These are phyloP conservation scores for Botrytis aclada DNA, from an alignment of 2,329 filamentous ascomycete genomes.

Conservation along the genomic window DNA sequence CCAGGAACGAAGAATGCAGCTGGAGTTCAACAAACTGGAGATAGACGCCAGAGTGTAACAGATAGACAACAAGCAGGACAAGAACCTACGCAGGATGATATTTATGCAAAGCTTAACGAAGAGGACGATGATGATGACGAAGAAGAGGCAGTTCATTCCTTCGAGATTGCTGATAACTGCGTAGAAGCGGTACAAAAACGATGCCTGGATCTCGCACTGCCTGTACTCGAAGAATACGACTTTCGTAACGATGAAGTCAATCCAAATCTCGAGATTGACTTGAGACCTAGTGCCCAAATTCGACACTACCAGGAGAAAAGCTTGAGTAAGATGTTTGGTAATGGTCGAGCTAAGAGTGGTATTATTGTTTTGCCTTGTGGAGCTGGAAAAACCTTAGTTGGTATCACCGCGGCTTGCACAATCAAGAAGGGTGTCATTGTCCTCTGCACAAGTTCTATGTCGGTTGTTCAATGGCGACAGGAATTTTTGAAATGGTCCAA, in stretches of 20 bases:
- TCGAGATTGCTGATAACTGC: slow-evolving; percentile 79
- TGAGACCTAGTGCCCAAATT: slow-evolving; percentile 85
- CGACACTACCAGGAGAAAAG: slow-evolving; percentile 96
- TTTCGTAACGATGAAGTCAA: slow-evolving; percentile 90
- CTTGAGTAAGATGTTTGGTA: slow-evolving; percentile 98
- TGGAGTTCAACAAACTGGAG: slow-evolving; percentile 71
- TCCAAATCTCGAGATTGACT: slow-evolving; percentile 87
- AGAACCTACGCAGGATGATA: slow-evolving; percentile 60
- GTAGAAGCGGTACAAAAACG: slow-evolving; percentile 88
- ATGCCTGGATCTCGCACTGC: slow-evolving; percentile 81
- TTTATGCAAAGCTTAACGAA: slow-evolving; percentile 69
- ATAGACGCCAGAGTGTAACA: slow-evolving; percentile 40
- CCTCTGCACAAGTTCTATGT: slow-evolving; percentile 96
- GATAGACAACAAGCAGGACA: slow-evolving; percentile 47
- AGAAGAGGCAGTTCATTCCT: slow-evolving; percentile 84
- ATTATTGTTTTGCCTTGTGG: slow-evolving; percentile 97
- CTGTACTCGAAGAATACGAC: slow-evolving; percentile 94
- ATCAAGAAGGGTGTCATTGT: slow-evolving; percentile 97
- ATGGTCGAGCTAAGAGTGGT: slow-evolving; percentile 92
- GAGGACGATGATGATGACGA: slow-evolving; percentile 84
- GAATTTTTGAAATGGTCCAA: slow-evolving; percentile 99
- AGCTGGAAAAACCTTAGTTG: slow-evolving; percentile 93
- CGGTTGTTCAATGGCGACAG: slow-evolving; percentile 91
- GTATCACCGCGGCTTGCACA: slow-evolving; percentile 96
- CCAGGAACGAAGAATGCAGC: slow-evolving; percentile 92